A percentile compares a stretch with the other conserved stretches of the same genome.
Evolutionary conservation across 2,329 filamentous ascomycete genomes (phyloP).

Genomic region (Coniochaeta pulveracea): DNA sequence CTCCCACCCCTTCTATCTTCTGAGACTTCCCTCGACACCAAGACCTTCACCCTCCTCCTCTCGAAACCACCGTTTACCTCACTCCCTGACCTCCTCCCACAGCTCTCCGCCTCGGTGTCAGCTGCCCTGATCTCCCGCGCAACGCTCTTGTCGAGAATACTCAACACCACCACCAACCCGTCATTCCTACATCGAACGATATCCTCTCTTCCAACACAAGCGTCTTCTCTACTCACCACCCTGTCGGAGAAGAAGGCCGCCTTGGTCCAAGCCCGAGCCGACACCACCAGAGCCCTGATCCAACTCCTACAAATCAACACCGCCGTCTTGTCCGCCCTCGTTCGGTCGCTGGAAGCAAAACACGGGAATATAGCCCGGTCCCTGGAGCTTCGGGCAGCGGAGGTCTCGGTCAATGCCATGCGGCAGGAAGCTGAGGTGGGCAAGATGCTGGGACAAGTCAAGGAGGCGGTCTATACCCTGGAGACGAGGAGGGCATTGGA

Average conservation of each 20-base stretch:
- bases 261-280: conserved; percentile 27
- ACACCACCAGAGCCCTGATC: conserved; percentile 23
- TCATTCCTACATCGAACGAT: conserved; percentile 48
- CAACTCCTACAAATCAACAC: conserved; percentile 28
- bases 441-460: conserved; percentile 21
- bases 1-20: conserved; percentile 37
- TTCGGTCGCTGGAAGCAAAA: conserved; percentile 42
- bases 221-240: conserved; percentile 23
- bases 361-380: conserved; percentile 39
- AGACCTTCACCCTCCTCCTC: conserved; percentile 31
- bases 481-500: conserved; percentile 29
- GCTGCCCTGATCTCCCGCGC: conserved; percentile 36
- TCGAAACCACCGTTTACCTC: conserved; percentile 35
- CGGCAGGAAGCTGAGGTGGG: conserved; percentile 26
- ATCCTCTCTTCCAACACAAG: conserved; percentile 30
- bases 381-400: conserved; percentile 37
- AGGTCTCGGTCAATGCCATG: conserved; percentile 31
- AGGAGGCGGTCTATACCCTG: conserved; percentile 31
- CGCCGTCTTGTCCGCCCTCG: conserved; percentile 26
- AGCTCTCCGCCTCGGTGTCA: conserved; percentile 35
- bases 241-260: conserved; percentile 17
- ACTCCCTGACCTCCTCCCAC: conserved; percentile 34
- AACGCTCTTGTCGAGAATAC: conserved; percentile 33
- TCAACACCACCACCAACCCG: conserved; percentile 37
- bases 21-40: conserved; percentile 21